These are phyloP conservation scores for Orbilia blumenaviensis DNA, from an alignment of 2,329 filamentous ascomycete species.

Conservation along the genomic window DNA sequence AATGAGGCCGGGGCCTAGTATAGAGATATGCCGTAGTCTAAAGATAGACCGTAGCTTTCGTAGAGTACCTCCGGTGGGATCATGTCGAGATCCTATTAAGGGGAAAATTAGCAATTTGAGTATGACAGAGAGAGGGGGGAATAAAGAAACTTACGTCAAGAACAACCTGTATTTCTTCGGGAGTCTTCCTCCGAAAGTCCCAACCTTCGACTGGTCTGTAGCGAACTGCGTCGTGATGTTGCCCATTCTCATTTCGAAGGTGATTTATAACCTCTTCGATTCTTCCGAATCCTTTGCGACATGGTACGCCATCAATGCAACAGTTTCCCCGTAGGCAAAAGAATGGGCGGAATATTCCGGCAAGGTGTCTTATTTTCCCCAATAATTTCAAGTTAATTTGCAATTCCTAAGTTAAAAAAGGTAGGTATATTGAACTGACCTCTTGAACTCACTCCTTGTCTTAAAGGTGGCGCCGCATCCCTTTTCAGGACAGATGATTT, in stretches of 20 bases:
- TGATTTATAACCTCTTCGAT: conserved; percentile 52
- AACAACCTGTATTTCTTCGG: conserved; percentile 18
- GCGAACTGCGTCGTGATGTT: conserved; percentile 43
- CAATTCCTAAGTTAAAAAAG: not conserved
- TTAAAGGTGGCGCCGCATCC: conserved; percentile 28
- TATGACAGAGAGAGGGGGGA: no score
- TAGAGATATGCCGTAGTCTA: not conserved
- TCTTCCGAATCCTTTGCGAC: conserved; percentile 47
- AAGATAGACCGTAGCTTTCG: no score
- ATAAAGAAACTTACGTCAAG: conserved; percentile 27
- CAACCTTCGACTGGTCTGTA: conserved; percentile 53
- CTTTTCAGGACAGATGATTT: conserved; percentile 45
- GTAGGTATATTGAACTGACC: conserved; percentile 13
- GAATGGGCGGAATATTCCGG: conserved; percentile 44
- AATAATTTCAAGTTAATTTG: not conserved
- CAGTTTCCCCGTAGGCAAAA: conserved; percentile 51
- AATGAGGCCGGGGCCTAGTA: not conserved
- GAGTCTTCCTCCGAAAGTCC: conserved; percentile 42
- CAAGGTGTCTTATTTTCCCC: conserved; percentile 50
- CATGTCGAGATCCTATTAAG: conserved; percentile 12
- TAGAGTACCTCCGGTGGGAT: conserved; percentile 43
- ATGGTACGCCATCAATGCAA: conserved; percentile 43
- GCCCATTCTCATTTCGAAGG: conserved; percentile 47
- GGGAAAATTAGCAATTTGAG: not conserved
- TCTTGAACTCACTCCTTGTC: conserved; percentile 39